A percentile compares a stretch with the other conserved stretches of the same genome.
These are phyloP conservation scores for Berberis vulgaris DNA, from an alignment of 164 flowering plant species.

Conservation along the genomic window DNA sequence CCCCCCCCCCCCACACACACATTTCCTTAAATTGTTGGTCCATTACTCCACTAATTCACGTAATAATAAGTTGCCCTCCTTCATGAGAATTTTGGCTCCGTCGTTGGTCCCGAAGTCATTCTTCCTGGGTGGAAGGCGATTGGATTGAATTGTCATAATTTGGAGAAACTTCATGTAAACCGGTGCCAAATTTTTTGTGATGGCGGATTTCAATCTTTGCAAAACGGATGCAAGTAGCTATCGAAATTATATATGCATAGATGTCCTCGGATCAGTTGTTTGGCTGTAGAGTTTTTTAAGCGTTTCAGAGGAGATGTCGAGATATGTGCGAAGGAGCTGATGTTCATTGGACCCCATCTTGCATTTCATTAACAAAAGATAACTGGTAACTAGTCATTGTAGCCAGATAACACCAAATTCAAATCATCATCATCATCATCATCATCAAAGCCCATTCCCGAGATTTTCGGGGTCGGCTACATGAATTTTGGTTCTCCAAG, in stretches of 20 bases:
- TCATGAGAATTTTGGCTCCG: constrained; percentile 57
- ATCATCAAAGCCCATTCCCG: too few relatives aligned
- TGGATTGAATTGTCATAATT: constrained; percentile 37
- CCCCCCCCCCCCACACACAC: too few relatives aligned
- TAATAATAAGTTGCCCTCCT: constrained; percentile 61
- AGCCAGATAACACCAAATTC: too few relatives aligned
- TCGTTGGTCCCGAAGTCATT: constrained; percentile 42
- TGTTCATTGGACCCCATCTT: constrained; percentile 22
- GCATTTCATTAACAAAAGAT: too few relatives aligned
- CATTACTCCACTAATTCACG: too few relatives aligned
- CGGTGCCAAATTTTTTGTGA: constrained; percentile 52
- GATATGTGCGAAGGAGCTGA: constrained; percentile 39
- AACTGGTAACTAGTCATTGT: too few relatives aligned
- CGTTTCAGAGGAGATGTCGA: constrained; percentile 32
- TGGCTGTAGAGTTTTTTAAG: constrained; percentile 45
- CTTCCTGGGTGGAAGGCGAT: constrained; percentile 55
- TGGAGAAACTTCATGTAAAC: constrained; percentile 60
- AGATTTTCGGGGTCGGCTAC: too few relatives aligned
- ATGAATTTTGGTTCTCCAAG: too few relatives aligned
- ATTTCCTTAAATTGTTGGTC: too few relatives aligned
- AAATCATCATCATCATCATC: too few relatives aligned
- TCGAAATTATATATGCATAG: constrained; percentile 31
- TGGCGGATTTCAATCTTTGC: constrained; percentile 43
- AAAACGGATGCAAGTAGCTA: constrained; percentile 51
- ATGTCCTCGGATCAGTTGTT: constrained; percentile 17